These are phyloP conservation scores for Rostrohypoxylon terebratum DNA, from an alignment of 495 filamentous ascomycete genomes.

Conservation along the genomic window DNA sequence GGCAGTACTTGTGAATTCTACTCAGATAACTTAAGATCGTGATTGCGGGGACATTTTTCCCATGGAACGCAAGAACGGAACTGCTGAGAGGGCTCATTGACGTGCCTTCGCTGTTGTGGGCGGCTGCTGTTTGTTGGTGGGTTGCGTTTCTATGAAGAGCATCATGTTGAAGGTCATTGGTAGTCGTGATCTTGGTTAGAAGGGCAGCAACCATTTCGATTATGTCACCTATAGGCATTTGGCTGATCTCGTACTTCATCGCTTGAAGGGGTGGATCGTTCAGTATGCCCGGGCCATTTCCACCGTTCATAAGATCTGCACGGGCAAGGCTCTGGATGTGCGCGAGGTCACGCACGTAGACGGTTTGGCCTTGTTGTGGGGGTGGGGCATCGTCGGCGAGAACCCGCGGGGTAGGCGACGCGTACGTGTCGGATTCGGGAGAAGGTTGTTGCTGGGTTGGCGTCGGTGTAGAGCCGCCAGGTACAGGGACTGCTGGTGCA, in stretches of 20 bases:
- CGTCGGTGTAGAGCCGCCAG: conserved; percentile 52
- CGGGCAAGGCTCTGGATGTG: conserved; percentile 91
- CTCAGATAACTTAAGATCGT: conserved; percentile 96
- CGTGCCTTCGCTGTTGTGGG: conserved; percentile 68
- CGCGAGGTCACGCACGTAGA: conserved; percentile 84
- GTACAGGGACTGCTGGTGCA: conserved; percentile 47
- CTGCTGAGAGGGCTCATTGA: conserved; percentile 81
- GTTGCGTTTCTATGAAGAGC: conserved; percentile 61
- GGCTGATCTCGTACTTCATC: conserved; percentile 92
- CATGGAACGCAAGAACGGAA: conserved; percentile 98
- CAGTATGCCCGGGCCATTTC: conserved; percentile 59
- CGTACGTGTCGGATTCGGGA: conserved; percentile 65
- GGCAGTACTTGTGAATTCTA: conserved; percentile 98
- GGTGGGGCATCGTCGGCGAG: conserved; percentile 42
- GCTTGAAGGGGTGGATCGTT: conserved; percentile 63
- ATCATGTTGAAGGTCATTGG: conserved; percentile 95
- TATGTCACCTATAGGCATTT: conserved; percentile 96
- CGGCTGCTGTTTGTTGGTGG: conserved; percentile 60
- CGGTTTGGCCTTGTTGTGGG: conserved; percentile 58
- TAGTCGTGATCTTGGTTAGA: conserved; percentile 96
- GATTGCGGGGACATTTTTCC: conserved; percentile 97
- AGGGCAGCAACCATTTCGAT: conserved; percentile 99
- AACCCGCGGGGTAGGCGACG: conserved; percentile 37
- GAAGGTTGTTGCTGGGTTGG: conserved; percentile 64
- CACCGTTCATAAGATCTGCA: conserved; percentile 71